Evolutionary conservation across 2,329 filamentous ascomycete species (phyloP).

Genomic region (Diaporthe vexans): DNA sequence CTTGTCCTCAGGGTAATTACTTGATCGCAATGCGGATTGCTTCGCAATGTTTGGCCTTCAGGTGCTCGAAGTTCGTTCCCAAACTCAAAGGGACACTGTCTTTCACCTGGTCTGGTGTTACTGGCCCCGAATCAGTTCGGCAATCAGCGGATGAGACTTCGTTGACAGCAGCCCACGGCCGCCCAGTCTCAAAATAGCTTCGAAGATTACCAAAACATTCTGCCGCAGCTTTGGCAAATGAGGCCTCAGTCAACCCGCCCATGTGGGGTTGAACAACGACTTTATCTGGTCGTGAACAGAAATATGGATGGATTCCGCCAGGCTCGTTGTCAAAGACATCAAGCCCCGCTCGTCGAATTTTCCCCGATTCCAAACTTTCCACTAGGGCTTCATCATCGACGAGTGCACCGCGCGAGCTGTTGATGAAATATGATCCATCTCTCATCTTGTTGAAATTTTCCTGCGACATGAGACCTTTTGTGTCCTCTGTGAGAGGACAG

Average conservation of each 20-base stretch:
- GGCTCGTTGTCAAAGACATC: constrained; percentile 59
- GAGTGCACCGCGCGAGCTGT: constrained; percentile 62
- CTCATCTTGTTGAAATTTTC: constrained; percentile 64
- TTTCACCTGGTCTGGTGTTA: background rate
- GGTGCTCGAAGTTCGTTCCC: background rate
- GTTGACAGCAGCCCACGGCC: constrained; percentile 14
- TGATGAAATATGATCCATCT: constrained; percentile 65
- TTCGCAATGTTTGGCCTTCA: background rate
- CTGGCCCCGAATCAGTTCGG: background rate
- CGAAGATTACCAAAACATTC: constrained; percentile 31
- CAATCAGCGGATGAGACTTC: background rate
- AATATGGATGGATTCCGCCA: constrained; percentile 10
- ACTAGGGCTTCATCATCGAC: constrained; percentile 65
- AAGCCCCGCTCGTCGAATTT: constrained; percentile 63
- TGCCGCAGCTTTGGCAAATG: constrained; percentile 14
- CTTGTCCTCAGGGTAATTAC: background rate
- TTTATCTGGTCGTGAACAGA: constrained; percentile 19
- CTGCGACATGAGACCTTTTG: constrained; percentile 63
- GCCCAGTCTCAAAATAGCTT: constrained; percentile 23
- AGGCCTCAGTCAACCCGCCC: constrained; percentile 23
- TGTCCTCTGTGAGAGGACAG: constrained; percentile 61
- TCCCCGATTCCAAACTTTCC: constrained; percentile 57
- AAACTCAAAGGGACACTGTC: background rate
- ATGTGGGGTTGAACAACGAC: constrained; percentile 30
- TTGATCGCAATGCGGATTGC: background rate